Evolutionary conservation across 441 rosid species (phyloP), one percentile per base, ranked within the genome.

Genomic region (Gossypium laxum): DNA sequence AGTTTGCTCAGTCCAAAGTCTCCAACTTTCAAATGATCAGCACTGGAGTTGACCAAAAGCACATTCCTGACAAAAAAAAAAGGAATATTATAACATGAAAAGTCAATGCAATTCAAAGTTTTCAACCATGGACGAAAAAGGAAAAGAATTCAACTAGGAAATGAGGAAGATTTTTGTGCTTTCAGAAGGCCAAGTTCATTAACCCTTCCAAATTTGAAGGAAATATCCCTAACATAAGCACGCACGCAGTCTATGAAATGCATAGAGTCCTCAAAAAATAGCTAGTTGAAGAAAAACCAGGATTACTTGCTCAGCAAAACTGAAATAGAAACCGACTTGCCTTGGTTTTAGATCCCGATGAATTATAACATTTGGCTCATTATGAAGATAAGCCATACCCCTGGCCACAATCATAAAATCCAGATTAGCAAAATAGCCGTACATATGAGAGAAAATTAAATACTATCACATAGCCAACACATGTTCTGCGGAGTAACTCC

Each of bases 1-100:
- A 94, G 96, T 85, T 94, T 94, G 87, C 98, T 94, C 64, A 94
- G 80, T 74, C 98, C 98, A 86, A 94, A 91, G 79, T 94, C 97
- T 68, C 98, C 98, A 77, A 94, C 98, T 86, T 94, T 94, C 82
- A 94, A 79, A 80, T 91, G 96, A 85, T 94, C 98, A 21, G 97
- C 96, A 66, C 81, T 90, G 50, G 98, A 75, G 82, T 94, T 94
- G 79, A 94, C 97, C 80, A 94, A 82, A 77, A 94, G 98, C 77
- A 94, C 97, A 73, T 94, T 94, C 91, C 98, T 93, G 82, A 75
- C 51, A 12, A 51, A 73, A 15, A 48, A 24, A 58, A 17, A 3
- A 28, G 30, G 32, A 28, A 3, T 32, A 32, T 71, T 15, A 51
- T 51, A 74, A 54, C 70, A 56, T 19, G 24, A 66, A 76, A 69